These are phyloP conservation scores for Monosporascus ibericus DNA, from an alignment of 2,329 filamentous ascomycete genomes.

Conservation along the genomic window DNA sequence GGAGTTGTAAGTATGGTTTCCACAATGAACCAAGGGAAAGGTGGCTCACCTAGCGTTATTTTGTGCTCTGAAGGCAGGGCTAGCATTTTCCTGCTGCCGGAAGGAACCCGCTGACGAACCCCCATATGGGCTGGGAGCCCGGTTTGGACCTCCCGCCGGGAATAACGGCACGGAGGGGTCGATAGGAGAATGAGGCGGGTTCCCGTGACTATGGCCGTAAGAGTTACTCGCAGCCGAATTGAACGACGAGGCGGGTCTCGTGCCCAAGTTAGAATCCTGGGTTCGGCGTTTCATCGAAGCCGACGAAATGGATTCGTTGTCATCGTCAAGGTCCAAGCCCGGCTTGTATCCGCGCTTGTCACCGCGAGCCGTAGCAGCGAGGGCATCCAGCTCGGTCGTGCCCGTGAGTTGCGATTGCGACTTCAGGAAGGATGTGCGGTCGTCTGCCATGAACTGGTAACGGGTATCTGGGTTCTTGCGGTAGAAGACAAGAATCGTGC, in stretches of 20 bases:
- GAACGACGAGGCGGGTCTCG: conserved; percentile 7
- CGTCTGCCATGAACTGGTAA: conserved; percentile 85
- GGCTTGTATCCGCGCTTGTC: conserved; percentile 56
- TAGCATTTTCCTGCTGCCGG: conserved; percentile 34
- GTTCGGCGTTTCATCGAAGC: conserved; percentile 40
- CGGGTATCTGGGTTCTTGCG: conserved; percentile 82
- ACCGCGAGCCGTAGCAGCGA: conserved; percentile 75
- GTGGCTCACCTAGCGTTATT: conserved; percentile 40
- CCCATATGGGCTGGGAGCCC: conserved; percentile 25
- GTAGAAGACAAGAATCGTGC: conserved; percentile 59
- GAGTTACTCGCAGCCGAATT: conserved; percentile 4
- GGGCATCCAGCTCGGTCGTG: conserved; percentile 74
- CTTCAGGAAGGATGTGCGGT: conserved; percentile 87
- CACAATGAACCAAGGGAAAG: background rate
- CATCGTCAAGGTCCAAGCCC: conserved; percentile 62
- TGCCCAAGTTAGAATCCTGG: conserved; percentile 16
- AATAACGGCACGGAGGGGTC: conserved; percentile 47
- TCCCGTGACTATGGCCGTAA: conserved; percentile 18
- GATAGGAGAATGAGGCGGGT: conserved; percentile 38
- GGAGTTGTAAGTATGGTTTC: conserved; percentile 14
- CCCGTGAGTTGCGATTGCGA: conserved; percentile 65
- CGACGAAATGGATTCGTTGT: conserved; percentile 59
- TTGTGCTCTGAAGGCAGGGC: conserved; percentile 33
- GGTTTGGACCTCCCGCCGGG: conserved; percentile 29
- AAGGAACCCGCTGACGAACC: conserved; percentile 26